Evolutionary conservation across 768 basidiomycete genomes (phyloP), one percentile per base, ranked within the genome.

Genomic region (Coprinopsis sp.): DNA sequence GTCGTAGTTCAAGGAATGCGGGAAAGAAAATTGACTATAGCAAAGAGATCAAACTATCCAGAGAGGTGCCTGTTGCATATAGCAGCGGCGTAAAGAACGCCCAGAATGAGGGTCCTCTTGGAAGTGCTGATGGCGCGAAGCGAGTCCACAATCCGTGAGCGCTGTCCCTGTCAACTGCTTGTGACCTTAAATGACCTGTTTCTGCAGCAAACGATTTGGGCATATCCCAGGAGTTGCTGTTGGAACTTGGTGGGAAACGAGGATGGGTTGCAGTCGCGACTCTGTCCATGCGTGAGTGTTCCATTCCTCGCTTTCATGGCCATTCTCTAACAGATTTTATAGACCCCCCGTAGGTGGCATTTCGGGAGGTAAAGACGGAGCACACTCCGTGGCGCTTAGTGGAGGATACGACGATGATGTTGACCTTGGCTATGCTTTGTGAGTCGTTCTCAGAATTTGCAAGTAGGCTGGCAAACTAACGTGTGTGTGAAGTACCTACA

Each of bases 351-450:
- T 95, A 5, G 86, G 78, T 28, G 93, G 93, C 0, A 94, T 96
- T 34, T 71, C 82, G 7, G 77, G 76, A 24, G 64, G 83, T 2
- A 66, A 66, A 0, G 51, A 82, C 4, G 92, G 93, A 2, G 87
- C 89, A 2, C 88, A 85, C 53, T 91, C 88, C 33, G 77, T 96
- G 12, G 91, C 87, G 2, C 76, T 95, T 3, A 91, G 88, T 31
- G 93, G 93, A 10, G 92, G 89, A 2, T 92, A 92, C 47, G 84
- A 87, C 25, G 90, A 91, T 45, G 90, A 91, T 54, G 76, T 91
- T 14, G 89, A 92, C 51, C 61, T 81, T 13, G 89, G 89, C 44
- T 84, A 90, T 51, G 85, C 75, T 11, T 91, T 91, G 88, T 90
- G 57, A 64, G 87, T 79, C 24, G 6, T 3, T 7, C 31, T 36